Base-by-base conservation (phyloP, 805 yeast species). In the Kodamaea sagamina region DNA sequence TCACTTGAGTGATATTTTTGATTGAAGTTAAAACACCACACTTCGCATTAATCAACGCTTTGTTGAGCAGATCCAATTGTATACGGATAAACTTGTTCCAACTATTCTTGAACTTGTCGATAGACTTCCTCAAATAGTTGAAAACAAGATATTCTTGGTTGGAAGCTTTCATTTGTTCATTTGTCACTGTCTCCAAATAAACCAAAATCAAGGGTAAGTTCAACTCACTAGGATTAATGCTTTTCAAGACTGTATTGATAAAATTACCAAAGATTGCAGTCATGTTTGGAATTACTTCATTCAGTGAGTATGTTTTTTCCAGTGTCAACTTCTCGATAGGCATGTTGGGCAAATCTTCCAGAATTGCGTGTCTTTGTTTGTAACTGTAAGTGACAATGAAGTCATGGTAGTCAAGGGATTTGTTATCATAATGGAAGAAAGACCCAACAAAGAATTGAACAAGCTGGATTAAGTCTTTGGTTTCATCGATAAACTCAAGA, bases 61-160 rank as follows among this genome's bases (percentile, higher is more conserved):
- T 67, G 40, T 62, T 61, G 28, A 70, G 48, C 26, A 55, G 32
- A 15, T 67, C 71, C 18, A 77, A 62, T 57, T 86, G 88, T n/a
- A 63, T 64, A 12, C 75, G 77, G 17, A 84, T 61, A 48, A 77
- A 79, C 47, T 76, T 77, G 13, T 64, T 63, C 95, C 95, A 88
- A 12, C 69, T 67, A 26, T 61, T 62, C 31, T 63, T 64, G 34
- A 81, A 66, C 56, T 76, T 77, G 21, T 79, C 79, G n/a, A 68
- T 63, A 4, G 81, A 50, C 47, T 77, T 78, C 24, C 68, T 70
- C 47, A 84, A 67, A 41, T 74, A 67, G 29, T 74, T 70, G 46
- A 77, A 66, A 15, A 76, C 63, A 28, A 71, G 57, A 51, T 75
- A 87, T 49, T 86, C 96, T 55, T 84, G 89, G 57, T 79, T 77